Evolutionary conservation across 208 protist genomes (phyloP).

Genomic region (Trypanosoma melophagium): DNA sequence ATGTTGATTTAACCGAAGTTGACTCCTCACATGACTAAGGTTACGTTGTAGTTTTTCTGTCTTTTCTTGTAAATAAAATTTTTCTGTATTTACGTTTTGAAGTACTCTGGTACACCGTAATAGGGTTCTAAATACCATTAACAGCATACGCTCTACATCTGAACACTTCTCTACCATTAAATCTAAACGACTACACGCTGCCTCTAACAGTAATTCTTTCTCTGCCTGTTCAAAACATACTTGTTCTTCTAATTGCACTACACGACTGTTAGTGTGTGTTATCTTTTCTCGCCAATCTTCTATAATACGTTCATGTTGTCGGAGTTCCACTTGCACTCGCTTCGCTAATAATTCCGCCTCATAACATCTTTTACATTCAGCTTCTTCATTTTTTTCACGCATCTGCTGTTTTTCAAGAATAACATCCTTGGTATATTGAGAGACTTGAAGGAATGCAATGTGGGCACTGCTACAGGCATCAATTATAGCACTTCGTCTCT

Average conservation of each 20-base stretch:
- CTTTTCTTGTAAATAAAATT: slow-evolving; percentile 22
- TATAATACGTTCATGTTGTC: slow-evolving; percentile 8
- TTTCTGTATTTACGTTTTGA: slow-evolving; percentile 21
- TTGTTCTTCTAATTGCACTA: not conserved
- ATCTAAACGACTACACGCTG: slow-evolving; percentile 19
- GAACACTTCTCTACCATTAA: slow-evolving; percentile 29
- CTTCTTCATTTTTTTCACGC: not conserved
- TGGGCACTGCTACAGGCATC: slow-evolving; percentile 17
- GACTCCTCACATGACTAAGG: slow-evolving; percentile 4
- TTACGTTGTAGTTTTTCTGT: slow-evolving; percentile 28
- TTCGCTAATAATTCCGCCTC: slow-evolving; percentile 9
- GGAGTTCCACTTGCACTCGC: slow-evolving; percentile 11
- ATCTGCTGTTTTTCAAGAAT: slow-evolving; percentile 10
- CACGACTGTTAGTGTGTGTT: not conserved
- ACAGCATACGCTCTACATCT: slow-evolving; percentile 26
- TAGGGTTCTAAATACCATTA: slow-evolving; percentile 8
- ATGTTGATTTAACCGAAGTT: slow-evolving; percentile 17
- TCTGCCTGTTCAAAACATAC: slow-evolving; percentile 6
- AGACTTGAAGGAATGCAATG: not conserved
- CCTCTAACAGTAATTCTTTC: slow-evolving; percentile 25
- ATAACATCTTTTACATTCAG: slow-evolving; percentile 7
- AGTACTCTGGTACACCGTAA: slow-evolving; percentile 21
- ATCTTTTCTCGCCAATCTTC: slow-evolving; percentile 19
- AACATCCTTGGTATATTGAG: slow-evolving; percentile 7
- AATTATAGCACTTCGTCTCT: slow-evolving; percentile 27